Conservation (phyloP, 176 grass and related monocot genomes). For the Alopecurus myosuroides region DNA sequence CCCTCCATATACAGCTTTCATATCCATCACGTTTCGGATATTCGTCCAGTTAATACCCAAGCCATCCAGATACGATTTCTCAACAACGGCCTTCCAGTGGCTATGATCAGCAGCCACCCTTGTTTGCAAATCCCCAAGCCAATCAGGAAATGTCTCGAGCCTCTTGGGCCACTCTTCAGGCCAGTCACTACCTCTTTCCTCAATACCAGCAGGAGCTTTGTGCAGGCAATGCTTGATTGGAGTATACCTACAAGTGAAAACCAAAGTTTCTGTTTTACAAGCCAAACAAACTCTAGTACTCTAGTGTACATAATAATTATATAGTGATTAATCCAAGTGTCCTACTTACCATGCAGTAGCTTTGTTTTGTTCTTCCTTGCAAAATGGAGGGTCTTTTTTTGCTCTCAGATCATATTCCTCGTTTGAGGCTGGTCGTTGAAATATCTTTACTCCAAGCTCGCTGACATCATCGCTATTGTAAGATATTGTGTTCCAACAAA, state of each 20-base stretch:
- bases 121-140: constrained; percentile 69
- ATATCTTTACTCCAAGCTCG: constrained; percentile 80
- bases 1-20: constrained; percentile 93
- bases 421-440: constrained; percentile 90
- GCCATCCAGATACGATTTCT: constrained; percentile 88
- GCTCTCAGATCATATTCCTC: constrained; percentile 79
- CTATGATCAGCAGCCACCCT: constrained; percentile 55
- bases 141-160: constrained; percentile 70
- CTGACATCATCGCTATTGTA: constrained; percentile 82
- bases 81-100: constrained; percentile 81
- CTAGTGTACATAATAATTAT: neutral
- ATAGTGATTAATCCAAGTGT: constrained; percentile 3
- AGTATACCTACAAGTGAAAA: constrained; percentile 62
- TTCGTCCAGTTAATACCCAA: constrained; percentile 90
- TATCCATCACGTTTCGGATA: constrained; percentile 84
- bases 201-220: constrained; percentile 78
- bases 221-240: constrained; percentile 75
- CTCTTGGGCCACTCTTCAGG: constrained; percentile 96
- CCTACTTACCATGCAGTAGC: constrained; percentile 64
- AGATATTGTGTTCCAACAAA: constrained; percentile 82
- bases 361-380: constrained; percentile 79
- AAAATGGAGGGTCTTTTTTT: constrained; percentile 79
- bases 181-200: constrained; percentile 90
- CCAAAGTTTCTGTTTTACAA: neutral
- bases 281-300: neutral